Conservation (phyloP, 169 alveolate species). For the Plasmodium ovale region DNA sequence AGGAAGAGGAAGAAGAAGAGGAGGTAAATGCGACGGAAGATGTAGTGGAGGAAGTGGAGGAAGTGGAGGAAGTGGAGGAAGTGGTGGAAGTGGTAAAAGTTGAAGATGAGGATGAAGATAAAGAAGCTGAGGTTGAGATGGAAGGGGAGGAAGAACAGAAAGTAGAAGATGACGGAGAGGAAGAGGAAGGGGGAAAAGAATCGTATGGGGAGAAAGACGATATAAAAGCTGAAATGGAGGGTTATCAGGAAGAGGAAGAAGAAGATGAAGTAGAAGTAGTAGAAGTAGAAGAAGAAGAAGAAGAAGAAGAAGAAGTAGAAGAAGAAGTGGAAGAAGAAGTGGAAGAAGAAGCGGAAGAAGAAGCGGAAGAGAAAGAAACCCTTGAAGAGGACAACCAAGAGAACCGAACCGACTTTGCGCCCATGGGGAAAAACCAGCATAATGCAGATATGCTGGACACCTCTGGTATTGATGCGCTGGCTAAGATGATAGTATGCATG, state of each 20-base stretch:
- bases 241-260: no score
- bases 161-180: not conserved
- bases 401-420: slow-evolving; percentile 7
- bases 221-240: no score
- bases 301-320: not conserved
- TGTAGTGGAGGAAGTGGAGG: not conserved
- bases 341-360: slow-evolving; percentile 4
- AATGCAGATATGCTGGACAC: slow-evolving; percentile 71
- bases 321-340: slow-evolving; percentile 10
- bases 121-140: not conserved
- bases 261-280: not conserved
- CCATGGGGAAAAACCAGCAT: not conserved
- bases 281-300: not conserved
- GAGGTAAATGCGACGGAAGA: not conserved
- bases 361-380: not conserved
- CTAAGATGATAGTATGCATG: slow-evolving; percentile 90
- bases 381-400: slow-evolving; percentile 6
- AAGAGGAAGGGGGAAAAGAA: no score
- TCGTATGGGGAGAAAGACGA: no score
- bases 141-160: not conserved
- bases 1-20: not conserved
- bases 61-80: no score
- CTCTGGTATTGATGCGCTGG: slow-evolving; percentile 84
- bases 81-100: no score
- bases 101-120: no score